Evolutionary conservation across 176 grass and related monocot species (phyloP), one percentile per base, ranked within the genome.

Genomic region (Saccharum spontaneum): DNA sequence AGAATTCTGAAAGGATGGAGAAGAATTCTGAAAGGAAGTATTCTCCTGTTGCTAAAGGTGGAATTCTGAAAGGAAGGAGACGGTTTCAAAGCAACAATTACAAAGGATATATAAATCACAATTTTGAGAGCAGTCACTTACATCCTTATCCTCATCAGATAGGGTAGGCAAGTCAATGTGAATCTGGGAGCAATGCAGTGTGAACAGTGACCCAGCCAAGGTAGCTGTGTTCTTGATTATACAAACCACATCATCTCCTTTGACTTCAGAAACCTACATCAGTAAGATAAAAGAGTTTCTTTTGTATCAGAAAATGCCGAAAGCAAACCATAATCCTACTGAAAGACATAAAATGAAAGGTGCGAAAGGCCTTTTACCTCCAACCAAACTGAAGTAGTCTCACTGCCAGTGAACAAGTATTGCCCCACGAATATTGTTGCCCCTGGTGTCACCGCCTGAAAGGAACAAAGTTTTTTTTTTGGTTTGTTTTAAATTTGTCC

Each of bases 331-430:
- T 50, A 22, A 82, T 57, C 64, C 4, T 61, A 79, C 28, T 14
- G 60, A 61, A 44, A 46, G 1, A 18, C 5, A 61, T 46, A 28
- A 28, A 28, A 20, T 52, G 38, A 22, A 66, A 16, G 24, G 15
- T 50, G 13, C 48, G 14, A 49, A 79, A 76, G 2, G 24, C 23
- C 22, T 52, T 50, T 41, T 86, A 99, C 97, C 97, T 99, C 91
- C 85, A 99, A 77, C 97, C 97, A 99, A 83, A 96, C 97, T 63
- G 93, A 99, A 78, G 97, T 99, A 83, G 93, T 99, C 84, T 99
- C 97, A 50, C 93, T 94, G 39, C 97, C 97, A 33, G 97, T 99
- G 86, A 99, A 96, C 88, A 99, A 85, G 71, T 99, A 99, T 77
- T 99, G 97, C 1, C 97, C 97, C 45, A 99, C 92, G 73, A 99